A percentile compares a stretch with the other conserved stretches of the same genome.
These are phyloP conservation scores for Helichrysum umbraculigerum DNA, from an alignment of 129 eudicot genomes.

Conservation along the genomic window DNA sequence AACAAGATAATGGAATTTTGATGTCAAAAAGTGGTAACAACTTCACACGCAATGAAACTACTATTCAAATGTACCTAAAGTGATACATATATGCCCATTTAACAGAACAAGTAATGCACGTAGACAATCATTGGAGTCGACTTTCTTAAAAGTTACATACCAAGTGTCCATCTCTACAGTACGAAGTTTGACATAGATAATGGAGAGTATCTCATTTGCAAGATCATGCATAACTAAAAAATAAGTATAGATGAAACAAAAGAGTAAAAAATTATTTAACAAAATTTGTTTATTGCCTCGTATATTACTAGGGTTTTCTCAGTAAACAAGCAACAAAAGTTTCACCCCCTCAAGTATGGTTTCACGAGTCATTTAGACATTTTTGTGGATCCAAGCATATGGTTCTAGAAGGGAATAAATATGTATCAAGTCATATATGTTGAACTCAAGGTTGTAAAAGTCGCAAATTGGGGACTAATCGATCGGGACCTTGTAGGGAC, in stretches of 20 bases:
- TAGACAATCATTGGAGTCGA: not conserved
- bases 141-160: not conserved
- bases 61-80: not conserved
- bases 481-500: too few species aligned
- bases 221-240: not conserved
- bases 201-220: not conserved
- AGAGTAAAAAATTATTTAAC: not conserved
- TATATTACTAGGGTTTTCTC: not conserved
- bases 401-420: not conserved
- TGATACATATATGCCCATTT: not conserved
- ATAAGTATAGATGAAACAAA: not conserved
- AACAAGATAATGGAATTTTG: not conserved
- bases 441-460: too few species aligned
- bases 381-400: not conserved
- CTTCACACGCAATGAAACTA: not conserved
- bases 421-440: constrained; percentile 6
- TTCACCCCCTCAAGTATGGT: not conserved
- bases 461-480: too few species aligned
- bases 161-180: not conserved
- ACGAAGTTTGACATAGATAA: not conserved
- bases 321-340: not conserved
- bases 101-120: not conserved
- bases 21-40: not conserved
- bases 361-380: constrained; percentile 1
- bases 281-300: not conserved